Evolutionary conservation across 768 basidiomycete genomes (phyloP).

Genomic region (Psilocybe azurescens): DNA sequence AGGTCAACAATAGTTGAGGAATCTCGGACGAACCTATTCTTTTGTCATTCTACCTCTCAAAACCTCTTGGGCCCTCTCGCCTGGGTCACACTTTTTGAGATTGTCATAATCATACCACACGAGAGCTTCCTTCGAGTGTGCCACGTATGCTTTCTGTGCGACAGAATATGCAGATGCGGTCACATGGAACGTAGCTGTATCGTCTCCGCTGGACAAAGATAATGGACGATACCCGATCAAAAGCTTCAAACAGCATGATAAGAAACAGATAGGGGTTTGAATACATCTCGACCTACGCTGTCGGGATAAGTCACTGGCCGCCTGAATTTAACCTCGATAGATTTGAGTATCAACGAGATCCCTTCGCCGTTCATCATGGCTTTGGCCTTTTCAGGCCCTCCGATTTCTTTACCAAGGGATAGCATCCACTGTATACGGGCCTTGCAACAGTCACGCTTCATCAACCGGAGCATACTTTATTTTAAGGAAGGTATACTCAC

Average conservation of each 20-base stretch:
- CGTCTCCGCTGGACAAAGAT: slow-evolving; percentile 32
- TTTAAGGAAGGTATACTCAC: slow-evolving; percentile 36
- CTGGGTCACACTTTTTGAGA: slow-evolving; percentile 68
- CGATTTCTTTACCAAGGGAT: slow-evolving; percentile 60
- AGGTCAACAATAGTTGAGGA: neutral
- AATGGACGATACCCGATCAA: slow-evolving; percentile 67
- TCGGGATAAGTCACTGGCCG: slow-evolving; percentile 80
- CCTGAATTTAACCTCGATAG: slow-evolving; percentile 67
- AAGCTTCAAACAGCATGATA: slow-evolving; percentile 43
- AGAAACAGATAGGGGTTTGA: slow-evolving; percentile 33
- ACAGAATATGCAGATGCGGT: slow-evolving; percentile 67
- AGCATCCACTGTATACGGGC: slow-evolving; percentile 74
- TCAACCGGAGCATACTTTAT: neutral
- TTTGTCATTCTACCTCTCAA: slow-evolving; percentile 26
- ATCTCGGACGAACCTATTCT: slow-evolving; percentile 6
- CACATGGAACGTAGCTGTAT: slow-evolving; percentile 53
- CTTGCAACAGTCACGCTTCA: slow-evolving; percentile 33
- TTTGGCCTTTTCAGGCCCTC: slow-evolving; percentile 57
- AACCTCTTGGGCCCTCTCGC: slow-evolving; percentile 48
- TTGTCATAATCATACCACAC: slow-evolving; percentile 84
- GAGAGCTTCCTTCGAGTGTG: slow-evolving; percentile 64
- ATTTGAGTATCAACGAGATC: slow-evolving; percentile 77
- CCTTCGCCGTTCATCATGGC: slow-evolving; percentile 69
- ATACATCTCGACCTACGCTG: slow-evolving; percentile 51
- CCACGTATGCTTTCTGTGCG: slow-evolving; percentile 63